A percentile compares a stretch with the other conserved stretches of the same genome.
Conservation (phyloP, 1,139 yeast species). For the Candida smagusa region DNA sequence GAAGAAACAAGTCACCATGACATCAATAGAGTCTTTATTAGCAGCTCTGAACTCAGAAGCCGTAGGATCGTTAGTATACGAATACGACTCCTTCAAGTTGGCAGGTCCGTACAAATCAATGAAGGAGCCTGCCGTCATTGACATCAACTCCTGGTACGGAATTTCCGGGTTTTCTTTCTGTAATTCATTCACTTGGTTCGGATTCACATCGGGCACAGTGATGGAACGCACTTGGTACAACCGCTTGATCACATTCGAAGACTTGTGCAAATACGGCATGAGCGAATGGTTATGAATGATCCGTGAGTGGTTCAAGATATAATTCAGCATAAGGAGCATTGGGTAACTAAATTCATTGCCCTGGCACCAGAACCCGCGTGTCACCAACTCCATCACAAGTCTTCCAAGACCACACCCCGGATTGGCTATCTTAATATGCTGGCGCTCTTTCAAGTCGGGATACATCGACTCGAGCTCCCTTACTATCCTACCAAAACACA, state of each 20-base stretch:
- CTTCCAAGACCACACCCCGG: conserved; percentile 90
- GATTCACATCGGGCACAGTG: conserved; percentile 51
- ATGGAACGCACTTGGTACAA: conserved; percentile 48
- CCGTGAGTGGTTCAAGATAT: conserved; percentile 54
- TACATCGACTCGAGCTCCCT: conserved; percentile 38
- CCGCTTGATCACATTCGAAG: conserved; percentile 46
- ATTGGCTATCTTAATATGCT: conserved; percentile 48
- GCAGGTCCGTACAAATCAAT: conserved; percentile 63
- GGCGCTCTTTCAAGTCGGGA: conserved; percentile 41
- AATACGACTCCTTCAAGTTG: conserved; percentile 30
- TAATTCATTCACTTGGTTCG: conserved; percentile 32
- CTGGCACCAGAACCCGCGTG: conserved; percentile 67
- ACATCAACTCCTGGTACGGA: conserved; percentile 55
- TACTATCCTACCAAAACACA: conserved; percentile 45
- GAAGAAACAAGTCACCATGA: conserved; percentile 70
- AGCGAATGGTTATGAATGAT: conserved; percentile 37
- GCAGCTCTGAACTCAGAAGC: conserved; percentile 41
- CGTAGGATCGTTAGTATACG: conserved; percentile 33
- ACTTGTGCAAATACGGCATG: conserved; percentile 54
- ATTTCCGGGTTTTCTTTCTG: conserved; percentile 32
- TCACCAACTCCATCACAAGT: conserved; percentile 68
- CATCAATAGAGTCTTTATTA: conserved; percentile 44
- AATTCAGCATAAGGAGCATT: conserved; percentile 70
- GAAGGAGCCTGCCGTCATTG: conserved; percentile 81
- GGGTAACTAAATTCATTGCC: conserved; percentile 85